Percentiles rank a stretch among this genome's conserved stretches.
Evolutionary conservation across 169 alveolate genomes (phyloP).

Genomic region (Theileria sp.): DNA sequence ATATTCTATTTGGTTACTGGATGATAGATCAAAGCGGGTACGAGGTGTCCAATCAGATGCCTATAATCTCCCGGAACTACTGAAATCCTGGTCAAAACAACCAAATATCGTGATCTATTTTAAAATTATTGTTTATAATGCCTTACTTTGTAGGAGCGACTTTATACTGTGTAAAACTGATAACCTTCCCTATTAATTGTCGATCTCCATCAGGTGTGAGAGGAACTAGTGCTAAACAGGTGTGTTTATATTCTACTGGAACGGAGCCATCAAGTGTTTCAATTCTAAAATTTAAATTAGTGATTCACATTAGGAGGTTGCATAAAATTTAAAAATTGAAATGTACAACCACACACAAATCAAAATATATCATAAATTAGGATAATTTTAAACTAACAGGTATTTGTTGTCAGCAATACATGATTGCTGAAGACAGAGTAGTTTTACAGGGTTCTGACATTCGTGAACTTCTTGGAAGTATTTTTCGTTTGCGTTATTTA

Average conservation of each 20-base stretch:
- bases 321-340: background rate
- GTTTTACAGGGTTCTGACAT: slow-evolving; percentile 34
- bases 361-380: background rate
- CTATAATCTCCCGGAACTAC: slow-evolving; percentile 64
- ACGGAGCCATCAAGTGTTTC: slow-evolving; percentile 66
- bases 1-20: slow-evolving; percentile 22
- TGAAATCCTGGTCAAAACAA: slow-evolving; percentile 48
- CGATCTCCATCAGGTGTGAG: slow-evolving; percentile 54
- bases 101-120: slow-evolving; percentile 58
- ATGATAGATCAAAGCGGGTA: slow-evolving; percentile 45
- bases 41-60: slow-evolving; percentile 39
- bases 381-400: slow-evolving; percentile 42
- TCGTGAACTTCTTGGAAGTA: slow-evolving; percentile 60
- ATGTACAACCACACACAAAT: background rate
- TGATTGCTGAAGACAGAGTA: slow-evolving; percentile 61
- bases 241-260: slow-evolving; percentile 59
- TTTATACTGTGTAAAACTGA: slow-evolving; percentile 60
- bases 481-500: slow-evolving; percentile 22
- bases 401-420: slow-evolving; percentile 56
- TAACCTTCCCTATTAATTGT: slow-evolving; percentile 55
- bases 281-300: slow-evolving; percentile 14
- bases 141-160: slow-evolving; percentile 57
- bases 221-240: slow-evolving; percentile 63
- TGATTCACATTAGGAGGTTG: background rate
- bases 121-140: background rate